Evolutionary conservation across 805 yeast genomes (phyloP).

Genomic region (Hagleromyces aurorensis): DNA sequence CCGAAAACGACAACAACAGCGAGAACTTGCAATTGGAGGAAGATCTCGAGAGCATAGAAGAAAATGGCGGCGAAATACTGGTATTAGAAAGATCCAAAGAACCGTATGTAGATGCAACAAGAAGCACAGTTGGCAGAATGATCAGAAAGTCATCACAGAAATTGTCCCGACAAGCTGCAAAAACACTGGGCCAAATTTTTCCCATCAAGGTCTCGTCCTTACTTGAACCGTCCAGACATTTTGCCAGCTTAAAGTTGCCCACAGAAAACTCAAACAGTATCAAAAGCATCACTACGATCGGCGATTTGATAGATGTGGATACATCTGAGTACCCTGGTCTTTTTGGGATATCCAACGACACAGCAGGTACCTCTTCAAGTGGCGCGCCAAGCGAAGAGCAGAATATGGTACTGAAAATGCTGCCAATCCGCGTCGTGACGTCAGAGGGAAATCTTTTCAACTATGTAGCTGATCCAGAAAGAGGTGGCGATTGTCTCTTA

Average conservation of each 20-base stretch:
- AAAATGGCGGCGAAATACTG: constrained; percentile 1
- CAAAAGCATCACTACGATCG: constrained; percentile 27
- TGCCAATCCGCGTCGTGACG: constrained; percentile 57
- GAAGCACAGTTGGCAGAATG: constrained; percentile 68
- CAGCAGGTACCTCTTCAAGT: neutral
- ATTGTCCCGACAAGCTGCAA: constrained; percentile 75
- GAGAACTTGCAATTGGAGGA: constrained; percentile 9
- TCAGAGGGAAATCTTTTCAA: constrained; percentile 74
- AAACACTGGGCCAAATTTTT: constrained; percentile 77
- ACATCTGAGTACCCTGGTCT: constrained; percentile 26
- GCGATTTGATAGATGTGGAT: constrained; percentile 29
- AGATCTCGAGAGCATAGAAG: constrained; percentile 4
- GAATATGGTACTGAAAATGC: constrained; percentile 35
- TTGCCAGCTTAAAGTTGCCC: constrained; percentile 78
- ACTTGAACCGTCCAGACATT: constrained; percentile 84
- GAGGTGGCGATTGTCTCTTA: constrained; percentile 89
- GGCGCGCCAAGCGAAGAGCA: constrained; percentile 1
- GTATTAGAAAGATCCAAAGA: constrained; percentile 32
- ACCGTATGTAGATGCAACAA: constrained; percentile 62
- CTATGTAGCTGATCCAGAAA: constrained; percentile 72
- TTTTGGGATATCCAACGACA: constrained; percentile 10
- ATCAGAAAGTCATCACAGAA: constrained; percentile 72
- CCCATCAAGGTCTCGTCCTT: constrained; percentile 73
- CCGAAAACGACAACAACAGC: constrained; percentile 7
- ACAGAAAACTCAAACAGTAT: constrained; percentile 18